phyloP scores from a whole-genome alignment of 2,329 filamentous ascomycete genomes.

The Ophiostoma tasmaniense region DNA sequence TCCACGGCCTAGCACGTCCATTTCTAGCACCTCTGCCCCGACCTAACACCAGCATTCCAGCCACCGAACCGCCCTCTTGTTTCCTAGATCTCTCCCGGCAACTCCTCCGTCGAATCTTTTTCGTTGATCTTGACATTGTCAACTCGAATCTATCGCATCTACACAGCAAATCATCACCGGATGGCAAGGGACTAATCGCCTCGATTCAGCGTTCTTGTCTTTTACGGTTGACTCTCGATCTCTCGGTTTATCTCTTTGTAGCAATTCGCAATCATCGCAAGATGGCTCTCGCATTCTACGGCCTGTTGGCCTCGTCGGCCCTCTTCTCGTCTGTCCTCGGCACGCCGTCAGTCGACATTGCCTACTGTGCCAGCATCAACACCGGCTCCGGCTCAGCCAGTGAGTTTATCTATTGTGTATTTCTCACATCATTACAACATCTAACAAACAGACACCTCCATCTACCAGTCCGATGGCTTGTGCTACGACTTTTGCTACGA shows the following conservation, averaged over 20 bases:
- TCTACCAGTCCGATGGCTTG: slow-evolving; percentile 61
- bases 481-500: slow-evolving; percentile 52
- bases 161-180: neutral
- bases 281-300: slow-evolving; percentile 12
- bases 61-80: neutral
- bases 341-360: slow-evolving; percentile 20
- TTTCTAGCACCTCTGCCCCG: neutral
- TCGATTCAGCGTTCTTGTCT: neutral
- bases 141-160: no score
- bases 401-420: slow-evolving; percentile 28
- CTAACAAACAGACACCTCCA: slow-evolving; percentile 38
- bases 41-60: neutral
- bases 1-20: neutral
- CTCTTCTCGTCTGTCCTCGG: neutral
- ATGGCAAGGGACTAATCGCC: neutral
- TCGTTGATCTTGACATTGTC: no score
- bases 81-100: neutral
- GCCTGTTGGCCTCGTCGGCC: slow-evolving; percentile 7
- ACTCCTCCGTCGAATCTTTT: neutral
- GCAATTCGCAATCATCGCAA: neutral
- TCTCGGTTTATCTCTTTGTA: neutral
- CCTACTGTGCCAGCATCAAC: slow-evolving; percentile 41
- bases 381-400: slow-evolving; percentile 35
- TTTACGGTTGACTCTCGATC: neutral
- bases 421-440: neutral